These are phyloP conservation scores for Stromatinia cepivora DNA, from an alignment of 2,329 filamentous ascomycete species.

Conservation along the genomic window DNA sequence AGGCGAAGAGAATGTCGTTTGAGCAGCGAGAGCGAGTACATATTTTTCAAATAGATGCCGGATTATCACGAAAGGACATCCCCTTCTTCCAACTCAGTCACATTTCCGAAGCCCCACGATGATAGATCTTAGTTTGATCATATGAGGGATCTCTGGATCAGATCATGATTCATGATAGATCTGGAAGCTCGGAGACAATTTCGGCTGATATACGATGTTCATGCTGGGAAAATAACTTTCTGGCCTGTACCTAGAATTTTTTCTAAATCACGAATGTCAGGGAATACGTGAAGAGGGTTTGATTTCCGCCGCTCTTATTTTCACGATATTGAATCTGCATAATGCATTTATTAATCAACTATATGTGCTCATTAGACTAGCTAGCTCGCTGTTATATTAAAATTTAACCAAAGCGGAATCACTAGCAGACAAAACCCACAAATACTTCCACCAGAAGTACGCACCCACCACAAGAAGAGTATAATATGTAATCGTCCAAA, in stretches of 20 bases:
- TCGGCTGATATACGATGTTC: conserved; percentile 9
- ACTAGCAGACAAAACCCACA: conserved; percentile 74
- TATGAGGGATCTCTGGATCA: conserved; percentile 12
- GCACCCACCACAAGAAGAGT: conserved; percentile 70
- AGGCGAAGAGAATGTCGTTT: conserved; percentile 16
- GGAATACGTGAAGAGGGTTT: not conserved
- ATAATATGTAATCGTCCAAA: conserved; percentile 81
- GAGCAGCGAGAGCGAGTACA: not conserved
- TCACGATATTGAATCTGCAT: not conserved
- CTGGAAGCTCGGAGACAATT: conserved; percentile 8
- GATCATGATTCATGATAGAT: not conserved
- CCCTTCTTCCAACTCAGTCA: not conserved
- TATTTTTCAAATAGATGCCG: not conserved
- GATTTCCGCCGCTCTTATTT: not conserved
- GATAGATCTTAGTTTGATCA: conserved; percentile 9
- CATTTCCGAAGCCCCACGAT: conserved; percentile 2
- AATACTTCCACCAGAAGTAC: conserved; percentile 64
- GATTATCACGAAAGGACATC: not conserved
- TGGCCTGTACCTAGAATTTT: conserved; percentile 2
- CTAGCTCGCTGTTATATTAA: conserved; percentile 12
- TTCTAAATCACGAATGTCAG: not conserved
- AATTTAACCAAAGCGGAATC: conserved; percentile 48
- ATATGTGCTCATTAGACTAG: conserved; percentile 6
- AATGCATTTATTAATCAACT: not conserved
- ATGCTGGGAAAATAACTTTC: conserved; percentile 5